Evolutionary conservation across 1,139 yeast species (phyloP).

Genomic region (Ogataea hybrid): DNA sequence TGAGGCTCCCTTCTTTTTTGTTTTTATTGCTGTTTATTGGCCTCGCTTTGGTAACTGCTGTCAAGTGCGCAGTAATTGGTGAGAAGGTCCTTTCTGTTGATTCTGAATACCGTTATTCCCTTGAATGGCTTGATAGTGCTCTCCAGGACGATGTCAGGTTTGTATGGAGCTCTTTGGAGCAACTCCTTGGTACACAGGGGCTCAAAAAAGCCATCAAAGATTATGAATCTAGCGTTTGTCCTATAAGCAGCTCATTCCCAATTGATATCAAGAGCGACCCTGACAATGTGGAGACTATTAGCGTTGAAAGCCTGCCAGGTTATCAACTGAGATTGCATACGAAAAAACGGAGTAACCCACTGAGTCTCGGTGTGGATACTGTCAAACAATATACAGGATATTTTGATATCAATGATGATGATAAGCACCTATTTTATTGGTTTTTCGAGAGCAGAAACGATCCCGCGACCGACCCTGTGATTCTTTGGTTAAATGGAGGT

Average conservation of each 20-base stretch:
- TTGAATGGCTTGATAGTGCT: not conserved
- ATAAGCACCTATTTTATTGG: constrained; percentile 81
- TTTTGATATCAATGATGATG: constrained; percentile 52
- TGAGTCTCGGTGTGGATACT: constrained; percentile 40
- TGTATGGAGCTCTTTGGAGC: constrained; percentile 31
- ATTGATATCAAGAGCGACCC: constrained; percentile 49
- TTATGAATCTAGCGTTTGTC: constrained; percentile 27
- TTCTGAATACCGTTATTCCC: not conserved
- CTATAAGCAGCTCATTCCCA: constrained; percentile 50
- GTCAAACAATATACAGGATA: constrained; percentile 67
- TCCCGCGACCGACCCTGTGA: constrained; percentile 60
- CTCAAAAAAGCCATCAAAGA: constrained; percentile 21
- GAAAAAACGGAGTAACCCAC: constrained; percentile 26
- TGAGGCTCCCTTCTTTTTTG: not conserved
- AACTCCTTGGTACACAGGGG: constrained; percentile 4
- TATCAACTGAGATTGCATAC: constrained; percentile 31
- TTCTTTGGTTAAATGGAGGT: constrained; percentile 74
- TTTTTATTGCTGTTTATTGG: not conserved
- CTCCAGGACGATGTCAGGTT: constrained; percentile 20
- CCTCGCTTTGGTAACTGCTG: not conserved
- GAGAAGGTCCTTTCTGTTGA: not conserved
- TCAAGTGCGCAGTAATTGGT: not conserved
- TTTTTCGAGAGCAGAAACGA: constrained; percentile 70
- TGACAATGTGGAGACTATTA: constrained; percentile 9
- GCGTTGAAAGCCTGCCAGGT: constrained; percentile 20